These are phyloP conservation scores for Phycomyces nitens DNA, from an alignment of 192 early-diverging fungal species.

Conservation along the genomic window DNA sequence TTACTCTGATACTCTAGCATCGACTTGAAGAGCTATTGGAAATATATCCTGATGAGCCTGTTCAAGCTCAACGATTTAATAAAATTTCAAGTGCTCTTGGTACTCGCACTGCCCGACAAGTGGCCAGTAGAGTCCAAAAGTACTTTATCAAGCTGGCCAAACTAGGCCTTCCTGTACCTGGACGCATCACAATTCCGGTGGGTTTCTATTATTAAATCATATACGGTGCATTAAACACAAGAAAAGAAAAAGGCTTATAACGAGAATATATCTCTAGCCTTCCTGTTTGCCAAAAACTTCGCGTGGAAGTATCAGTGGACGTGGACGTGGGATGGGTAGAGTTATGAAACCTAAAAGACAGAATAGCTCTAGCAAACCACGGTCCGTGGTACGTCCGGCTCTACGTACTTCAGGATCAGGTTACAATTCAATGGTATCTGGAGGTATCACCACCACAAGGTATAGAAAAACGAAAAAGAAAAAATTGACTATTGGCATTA, in stretches of 20 bases:
- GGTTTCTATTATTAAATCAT: slow-evolving; percentile 9
- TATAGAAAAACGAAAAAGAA: slow-evolving; percentile 21
- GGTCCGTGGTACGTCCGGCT: slow-evolving; percentile 16
- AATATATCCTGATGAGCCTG: slow-evolving; percentile 66
- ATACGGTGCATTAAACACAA: slow-evolving; percentile 21
- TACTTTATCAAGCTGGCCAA: slow-evolving; percentile 79
- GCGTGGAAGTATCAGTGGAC: slow-evolving; percentile 6
- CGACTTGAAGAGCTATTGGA: slow-evolving; percentile 57
- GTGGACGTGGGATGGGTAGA: not conserved
- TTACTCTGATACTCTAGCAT: slow-evolving; percentile 19
- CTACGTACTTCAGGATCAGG: slow-evolving; percentile 13
- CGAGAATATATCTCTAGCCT: slow-evolving; percentile 12
- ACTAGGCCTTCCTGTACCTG: slow-evolving; percentile 66
- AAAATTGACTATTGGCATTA: not conserved
- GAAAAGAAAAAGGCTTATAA: slow-evolving; percentile 2
- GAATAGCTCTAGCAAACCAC: slow-evolving; percentile 11
- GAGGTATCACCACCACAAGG: slow-evolving; percentile 18
- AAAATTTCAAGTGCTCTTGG: slow-evolving; percentile 70
- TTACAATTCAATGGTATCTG: slow-evolving; percentile 13
- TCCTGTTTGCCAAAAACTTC: slow-evolving; percentile 33
- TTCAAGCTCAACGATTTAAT: slow-evolving; percentile 63
- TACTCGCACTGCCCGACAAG: slow-evolving; percentile 68
- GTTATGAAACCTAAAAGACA: slow-evolving; percentile 17
- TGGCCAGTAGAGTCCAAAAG: slow-evolving; percentile 75
- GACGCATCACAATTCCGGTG: slow-evolving; percentile 53